A percentile compares a stretch with the other conserved stretches of the same genome.
Conservation (phyloP, 441 rosid genomes). For the Capsella rubella region DNA sequence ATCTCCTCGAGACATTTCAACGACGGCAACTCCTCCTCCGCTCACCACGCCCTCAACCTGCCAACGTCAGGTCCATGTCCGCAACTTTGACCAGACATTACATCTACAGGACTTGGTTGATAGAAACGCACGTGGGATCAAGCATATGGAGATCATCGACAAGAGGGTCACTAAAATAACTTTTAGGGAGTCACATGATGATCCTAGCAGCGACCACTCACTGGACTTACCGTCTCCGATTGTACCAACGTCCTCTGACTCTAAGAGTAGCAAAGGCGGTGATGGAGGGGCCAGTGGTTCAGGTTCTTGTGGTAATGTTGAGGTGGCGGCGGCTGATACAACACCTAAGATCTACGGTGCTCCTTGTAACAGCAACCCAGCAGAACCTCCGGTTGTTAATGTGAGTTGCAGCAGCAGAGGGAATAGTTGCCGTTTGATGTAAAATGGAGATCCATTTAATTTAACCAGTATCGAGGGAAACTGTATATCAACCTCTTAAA, state of each 20-base stretch:
- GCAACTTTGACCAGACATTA: slow-evolving; percentile 19
- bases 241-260: neutral
- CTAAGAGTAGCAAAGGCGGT: neutral
- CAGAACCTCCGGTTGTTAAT: slow-evolving; percentile 17
- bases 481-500: slow-evolving; percentile 10
- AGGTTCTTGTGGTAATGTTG: slow-evolving; percentile 2
- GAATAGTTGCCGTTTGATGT: slow-evolving; percentile 32
- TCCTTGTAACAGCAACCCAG: slow-evolving; percentile 5
- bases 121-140: slow-evolving; percentile 17
- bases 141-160: slow-evolving; percentile 24
- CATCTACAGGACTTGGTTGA: slow-evolving; percentile 20
- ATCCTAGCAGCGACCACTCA: neutral
- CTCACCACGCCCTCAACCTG: neutral
- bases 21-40: neutral
- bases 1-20: neutral
- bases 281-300: slow-evolving; percentile 18
- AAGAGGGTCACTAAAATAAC: slow-evolving; percentile 14
- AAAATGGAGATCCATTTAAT: neutral
- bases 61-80: slow-evolving; percentile 15
- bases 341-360: neutral
- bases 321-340: neutral
- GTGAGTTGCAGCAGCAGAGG: slow-evolving; percentile 19
- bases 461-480: slow-evolving; percentile 5
- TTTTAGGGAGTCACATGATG: slow-evolving; percentile 12
- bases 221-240: neutral